These are phyloP conservation scores for Astrephomene gubernaculifera DNA, from an alignment of 139 green algal species.

Conservation along the genomic window DNA sequence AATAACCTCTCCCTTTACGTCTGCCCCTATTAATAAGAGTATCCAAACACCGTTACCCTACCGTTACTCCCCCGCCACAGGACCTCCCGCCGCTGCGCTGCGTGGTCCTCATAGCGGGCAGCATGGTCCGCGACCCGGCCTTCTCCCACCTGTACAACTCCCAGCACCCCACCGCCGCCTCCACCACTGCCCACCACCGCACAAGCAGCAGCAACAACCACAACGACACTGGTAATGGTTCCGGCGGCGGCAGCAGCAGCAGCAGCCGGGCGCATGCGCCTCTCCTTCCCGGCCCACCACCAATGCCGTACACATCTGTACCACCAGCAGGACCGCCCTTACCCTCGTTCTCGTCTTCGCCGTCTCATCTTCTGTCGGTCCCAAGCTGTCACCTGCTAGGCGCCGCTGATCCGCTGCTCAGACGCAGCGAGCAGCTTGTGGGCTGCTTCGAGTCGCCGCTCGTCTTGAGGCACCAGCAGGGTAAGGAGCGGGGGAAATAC, in stretches of 20 bases:
- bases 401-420: background rate
- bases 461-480: constrained; percentile 22
- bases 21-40: too few species aligned
- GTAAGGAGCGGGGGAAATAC: background rate
- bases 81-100: constrained; percentile 30
- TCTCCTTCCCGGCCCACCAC: background rate
- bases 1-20: too few species aligned
- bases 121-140: constrained; percentile 4
- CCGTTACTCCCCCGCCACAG: too few species aligned
- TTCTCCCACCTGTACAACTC: constrained; percentile 1
- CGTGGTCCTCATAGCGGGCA: constrained; percentile 16
- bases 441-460: background rate
- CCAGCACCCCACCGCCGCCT: background rate
- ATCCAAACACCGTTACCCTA: too few species aligned
- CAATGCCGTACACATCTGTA: background rate
- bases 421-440: constrained; percentile 6
- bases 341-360: background rate
- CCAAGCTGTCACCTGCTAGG: constrained; percentile 27
- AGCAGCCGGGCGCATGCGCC: background rate
- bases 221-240: background rate
- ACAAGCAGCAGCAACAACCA: background rate
- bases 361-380: background rate
- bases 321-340: background rate
- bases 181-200: background rate
- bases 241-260: background rate